phyloP scores from a whole-genome alignment of 306 rosid species.

The Morella rubra region DNA sequence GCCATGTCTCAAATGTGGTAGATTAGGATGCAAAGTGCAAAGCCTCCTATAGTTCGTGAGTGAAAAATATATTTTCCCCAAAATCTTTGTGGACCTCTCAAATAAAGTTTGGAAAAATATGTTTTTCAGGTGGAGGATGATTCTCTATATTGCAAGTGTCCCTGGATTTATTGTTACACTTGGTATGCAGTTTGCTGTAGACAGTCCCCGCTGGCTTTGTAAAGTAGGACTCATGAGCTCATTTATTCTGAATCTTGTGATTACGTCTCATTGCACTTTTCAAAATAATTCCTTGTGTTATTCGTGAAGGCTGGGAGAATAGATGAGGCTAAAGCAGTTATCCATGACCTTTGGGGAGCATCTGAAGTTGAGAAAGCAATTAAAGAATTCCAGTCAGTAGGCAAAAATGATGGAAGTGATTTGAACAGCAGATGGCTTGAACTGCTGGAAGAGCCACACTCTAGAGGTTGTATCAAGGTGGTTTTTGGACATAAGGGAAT shows the following conservation, averaged over 20 bases:
- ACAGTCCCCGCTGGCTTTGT: constrained; percentile 95
- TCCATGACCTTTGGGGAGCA: constrained; percentile 76
- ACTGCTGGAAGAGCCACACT: constrained; percentile 72
- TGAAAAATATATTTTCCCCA: too few species aligned
- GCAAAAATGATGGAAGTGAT: constrained; percentile 75
- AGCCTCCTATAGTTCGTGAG: too few species aligned
- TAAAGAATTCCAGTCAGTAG: constrained; percentile 69
- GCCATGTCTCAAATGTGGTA: too few species aligned
- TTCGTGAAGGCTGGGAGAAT: constrained; percentile 66
- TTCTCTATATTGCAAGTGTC: constrained; percentile 77
- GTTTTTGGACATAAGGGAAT: constrained; percentile 37
- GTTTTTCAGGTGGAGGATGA: constrained; percentile 85
- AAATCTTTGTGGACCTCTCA: not conserved
- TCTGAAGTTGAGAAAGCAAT: constrained; percentile 74
- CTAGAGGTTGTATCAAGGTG: constrained; percentile 89
- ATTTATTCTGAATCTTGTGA: not conserved
- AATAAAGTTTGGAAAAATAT: constrained; percentile 8
- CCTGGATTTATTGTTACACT: constrained; percentile 68
- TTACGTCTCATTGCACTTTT: constrained; percentile 12
- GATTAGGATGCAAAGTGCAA: too few species aligned
- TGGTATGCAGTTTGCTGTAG: constrained; percentile 91
- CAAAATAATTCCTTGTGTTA: constrained; percentile 15
- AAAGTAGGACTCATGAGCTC: constrained; percentile 52
- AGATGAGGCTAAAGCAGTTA: constrained; percentile 59
- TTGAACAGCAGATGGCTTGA: constrained; percentile 72